A percentile compares a stretch with the other conserved stretches of the same genome.
Conservation (phyloP, 2,329 filamentous ascomycete species). For the Calonectria crousiana region DNA sequence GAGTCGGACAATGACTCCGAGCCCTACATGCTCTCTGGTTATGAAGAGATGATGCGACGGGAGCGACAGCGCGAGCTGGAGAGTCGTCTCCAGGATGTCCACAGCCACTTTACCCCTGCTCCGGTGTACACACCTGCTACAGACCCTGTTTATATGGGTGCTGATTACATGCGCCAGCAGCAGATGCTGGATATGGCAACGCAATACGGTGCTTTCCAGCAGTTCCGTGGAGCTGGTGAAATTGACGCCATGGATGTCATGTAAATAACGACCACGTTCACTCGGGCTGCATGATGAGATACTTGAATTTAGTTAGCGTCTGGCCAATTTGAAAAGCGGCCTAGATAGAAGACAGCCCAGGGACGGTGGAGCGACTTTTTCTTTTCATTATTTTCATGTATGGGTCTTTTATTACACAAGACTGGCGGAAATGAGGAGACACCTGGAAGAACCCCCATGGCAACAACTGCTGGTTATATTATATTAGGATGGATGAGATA, state of each 20-base stretch:
- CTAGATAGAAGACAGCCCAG: slow-evolving; percentile 24
- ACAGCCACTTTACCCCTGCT: slow-evolving; percentile 58
- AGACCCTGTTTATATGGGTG: slow-evolving; percentile 75
- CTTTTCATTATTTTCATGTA: slow-evolving; percentile 20
- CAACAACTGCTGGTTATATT: slow-evolving; percentile 32
- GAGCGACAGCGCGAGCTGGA: slow-evolving; percentile 66
- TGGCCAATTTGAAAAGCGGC: slow-evolving; percentile 22
- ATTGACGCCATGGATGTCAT: slow-evolving; percentile 63
- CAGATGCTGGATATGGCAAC: slow-evolving; percentile 73
- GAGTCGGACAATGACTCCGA: slow-evolving; percentile 66
- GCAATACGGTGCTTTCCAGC: slow-evolving; percentile 74
- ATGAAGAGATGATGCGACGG: slow-evolving; percentile 75
- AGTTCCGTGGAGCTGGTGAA: slow-evolving; percentile 56
- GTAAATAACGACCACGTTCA: slow-evolving; percentile 43
- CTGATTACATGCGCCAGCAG: slow-evolving; percentile 61
- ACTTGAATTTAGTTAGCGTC: slow-evolving; percentile 19
- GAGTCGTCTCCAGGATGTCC: slow-evolving; percentile 54
- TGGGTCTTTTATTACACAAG: slow-evolving; percentile 1
- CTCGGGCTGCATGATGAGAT: slow-evolving; percentile 29
- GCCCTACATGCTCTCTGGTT: slow-evolving; percentile 88
- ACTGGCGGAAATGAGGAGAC: slow-evolving; percentile 12
- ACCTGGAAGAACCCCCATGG: slow-evolving; percentile 3
- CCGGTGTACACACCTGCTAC: slow-evolving; percentile 68
- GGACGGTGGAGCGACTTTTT: not conserved
- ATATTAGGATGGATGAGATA: slow-evolving; percentile 31